A percentile compares a stretch with the other conserved stretches of the same genome.
Conservation (phyloP, 1,284 basidiomycete genomes). For the Sphaerobolus stellatus region DNA sequence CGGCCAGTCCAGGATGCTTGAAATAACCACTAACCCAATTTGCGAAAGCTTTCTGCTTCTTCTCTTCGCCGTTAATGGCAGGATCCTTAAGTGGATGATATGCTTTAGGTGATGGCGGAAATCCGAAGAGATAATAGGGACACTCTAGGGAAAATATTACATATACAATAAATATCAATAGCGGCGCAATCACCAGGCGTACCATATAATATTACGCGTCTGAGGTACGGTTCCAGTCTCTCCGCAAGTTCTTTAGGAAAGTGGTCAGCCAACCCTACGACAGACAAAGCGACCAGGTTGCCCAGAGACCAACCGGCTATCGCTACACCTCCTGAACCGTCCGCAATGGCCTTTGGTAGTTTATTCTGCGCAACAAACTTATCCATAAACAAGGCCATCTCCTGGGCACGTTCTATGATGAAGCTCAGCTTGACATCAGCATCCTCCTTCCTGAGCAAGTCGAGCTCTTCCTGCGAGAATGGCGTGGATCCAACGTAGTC, state of each 20-base stretch:
- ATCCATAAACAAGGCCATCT: conserved; percentile 34
- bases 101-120: conserved; percentile 13
- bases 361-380: conserved; percentile 28
- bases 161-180: not conserved
- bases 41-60: conserved; percentile 20
- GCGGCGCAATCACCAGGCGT: not conserved
- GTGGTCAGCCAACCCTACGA: conserved; percentile 26
- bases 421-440: conserved; percentile 21
- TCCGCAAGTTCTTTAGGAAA: conserved; percentile 21
- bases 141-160: conserved; percentile 22
- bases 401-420: conserved; percentile 29
- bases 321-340: conserved; percentile 33
- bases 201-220: conserved; percentile 34
- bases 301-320: conserved; percentile 42
- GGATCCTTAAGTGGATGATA: conserved; percentile 23
- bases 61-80: conserved; percentile 21
- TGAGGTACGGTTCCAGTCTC: conserved; percentile 24
- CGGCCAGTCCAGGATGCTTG: conserved; percentile 31
- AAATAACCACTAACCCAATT: conserved; percentile 37
- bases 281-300: conserved; percentile 22
- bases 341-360: conserved; percentile 28
- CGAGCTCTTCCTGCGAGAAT: conserved; percentile 23
- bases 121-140: conserved; percentile 25
- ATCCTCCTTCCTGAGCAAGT: conserved; percentile 21
- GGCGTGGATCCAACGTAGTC: conserved; percentile 30